Base-by-base conservation (phyloP, 805 yeast genomes). In the Danielozyma ontarioensis region DNA sequence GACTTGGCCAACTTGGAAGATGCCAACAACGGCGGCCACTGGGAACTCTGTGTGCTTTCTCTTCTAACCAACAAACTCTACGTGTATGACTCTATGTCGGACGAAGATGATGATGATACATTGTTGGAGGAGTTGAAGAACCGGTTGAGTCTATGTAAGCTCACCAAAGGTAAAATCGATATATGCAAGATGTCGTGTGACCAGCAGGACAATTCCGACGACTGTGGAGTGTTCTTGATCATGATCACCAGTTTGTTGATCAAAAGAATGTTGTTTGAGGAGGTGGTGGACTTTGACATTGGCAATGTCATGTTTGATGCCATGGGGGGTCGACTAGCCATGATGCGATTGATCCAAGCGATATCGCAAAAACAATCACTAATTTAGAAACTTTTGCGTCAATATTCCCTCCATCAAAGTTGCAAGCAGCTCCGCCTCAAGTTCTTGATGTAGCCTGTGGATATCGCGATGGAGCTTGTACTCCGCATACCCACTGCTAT, bases 1-100 rank as follows among this genome's bases (percentile, higher is more conserved):
- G 53, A 43, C 21, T 44, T 39, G 21, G 41, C 39, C 7, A 81
- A 78, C 34, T 60, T 76, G 27, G 80, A 70, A 29, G 58, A 59
- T 1, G 74, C 71, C 2, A 83, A 76, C 39, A 78, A 80, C 13
- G 93, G 90, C 1, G 78, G 77, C 29, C 93, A 84, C 55, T 83
- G 94, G 93, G 77, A 84, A 1, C 55, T 84, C 12, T 65, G 79
- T 11, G 67, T 83, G 12, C 61, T 78, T 5, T 67, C 71, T 22
- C 40, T 71, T 6, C 53, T 68, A 11, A 80, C 74, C 26, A 56
- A 61, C 13, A 62, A 57, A 21, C 71, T 79, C 2, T 64, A 62
- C 15, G 59, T 80, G 8, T 80, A 77, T 48, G 93, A 84, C 47
- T 76, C 84, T 29, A 56, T 76, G 76, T 28, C 41, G 2, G 23